phyloP scores from a whole-genome alignment of 441 rosid genomes.

The Aleurites moluccanus region DNA sequence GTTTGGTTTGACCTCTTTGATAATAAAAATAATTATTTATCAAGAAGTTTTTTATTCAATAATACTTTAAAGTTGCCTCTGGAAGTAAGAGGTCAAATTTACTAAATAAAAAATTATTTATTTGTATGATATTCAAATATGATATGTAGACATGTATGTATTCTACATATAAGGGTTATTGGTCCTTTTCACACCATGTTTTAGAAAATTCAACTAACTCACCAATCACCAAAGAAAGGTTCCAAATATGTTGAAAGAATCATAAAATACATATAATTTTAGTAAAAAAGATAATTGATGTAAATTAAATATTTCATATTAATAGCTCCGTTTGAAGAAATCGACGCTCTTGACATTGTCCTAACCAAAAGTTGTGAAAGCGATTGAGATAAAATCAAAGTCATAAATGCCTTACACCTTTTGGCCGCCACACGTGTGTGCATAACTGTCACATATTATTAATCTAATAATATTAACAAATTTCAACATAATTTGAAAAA shows the following conservation, averaged over 20 bases:
- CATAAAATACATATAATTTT: neutral
- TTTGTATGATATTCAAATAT: too few species aligned
- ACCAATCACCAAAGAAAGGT: neutral
- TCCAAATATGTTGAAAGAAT: neutral
- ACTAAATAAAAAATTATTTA: too few species aligned
- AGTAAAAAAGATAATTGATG: neutral
- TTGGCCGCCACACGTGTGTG: conserved; percentile 6
- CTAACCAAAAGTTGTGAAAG: conserved; percentile 30
- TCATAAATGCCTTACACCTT: conserved; percentile 14
- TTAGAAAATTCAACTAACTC: too few species aligned
- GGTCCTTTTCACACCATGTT: too few species aligned
- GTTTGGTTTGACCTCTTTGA: too few species aligned
- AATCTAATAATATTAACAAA: neutral
- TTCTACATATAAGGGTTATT: too few species aligned
- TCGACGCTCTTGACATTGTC: conserved; percentile 33
- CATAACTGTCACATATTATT: conserved; percentile 4
- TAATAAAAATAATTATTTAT: too few species aligned
- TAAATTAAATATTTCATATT: conserved; percentile 1
- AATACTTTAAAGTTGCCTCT: too few species aligned
- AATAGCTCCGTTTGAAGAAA: conserved; percentile 23
- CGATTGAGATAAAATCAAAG: conserved; percentile 31
- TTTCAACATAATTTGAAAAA: too few species aligned
- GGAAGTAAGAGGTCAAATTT: too few species aligned
- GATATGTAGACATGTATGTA: too few species aligned
- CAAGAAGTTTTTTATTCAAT: too few species aligned